These are phyloP conservation scores for Penicillium mononematosum DNA, from an alignment of 495 filamentous ascomycete genomes.

Conservation along the genomic window DNA sequence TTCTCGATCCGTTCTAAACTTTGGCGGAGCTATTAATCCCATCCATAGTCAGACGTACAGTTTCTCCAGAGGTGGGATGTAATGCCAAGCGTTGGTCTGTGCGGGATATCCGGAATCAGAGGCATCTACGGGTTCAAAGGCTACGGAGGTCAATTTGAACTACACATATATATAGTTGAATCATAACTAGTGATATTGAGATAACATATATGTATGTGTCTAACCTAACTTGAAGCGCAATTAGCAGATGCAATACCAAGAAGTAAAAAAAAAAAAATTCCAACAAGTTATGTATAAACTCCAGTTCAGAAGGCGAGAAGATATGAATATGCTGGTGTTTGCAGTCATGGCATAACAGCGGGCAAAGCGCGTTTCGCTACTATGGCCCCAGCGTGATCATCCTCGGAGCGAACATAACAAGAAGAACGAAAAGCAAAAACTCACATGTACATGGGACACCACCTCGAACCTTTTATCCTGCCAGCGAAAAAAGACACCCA, in stretches of 20 bases:
- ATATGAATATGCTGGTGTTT: slow-evolving; percentile 50
- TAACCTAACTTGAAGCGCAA: slow-evolving; percentile 2
- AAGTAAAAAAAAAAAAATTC: slow-evolving; percentile 4
- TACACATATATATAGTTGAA: not conserved
- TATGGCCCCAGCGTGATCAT: slow-evolving; percentile 60
- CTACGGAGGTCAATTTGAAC: not conserved
- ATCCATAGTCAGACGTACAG: slow-evolving; percentile 1
- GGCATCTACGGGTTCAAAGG: not conserved
- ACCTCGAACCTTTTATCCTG: slow-evolving; percentile 12
- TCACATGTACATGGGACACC: slow-evolving; percentile 19
- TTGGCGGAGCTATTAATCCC: not conserved
- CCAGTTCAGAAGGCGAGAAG: slow-evolving; percentile 52
- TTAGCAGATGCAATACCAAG: slow-evolving; percentile 18
- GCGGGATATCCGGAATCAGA: slow-evolving; percentile 18
- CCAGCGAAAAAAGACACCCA: slow-evolving; percentile 19
- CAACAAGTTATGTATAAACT: not conserved
- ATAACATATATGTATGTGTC: slow-evolving; percentile 8
- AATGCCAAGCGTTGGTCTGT: slow-evolving; percentile 47
- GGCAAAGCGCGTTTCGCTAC: slow-evolving; percentile 43
- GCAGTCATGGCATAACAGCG: slow-evolving; percentile 50
- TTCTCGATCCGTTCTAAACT: not conserved
- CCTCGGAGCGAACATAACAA: slow-evolving; percentile 23
- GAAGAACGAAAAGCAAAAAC: slow-evolving; percentile 14
- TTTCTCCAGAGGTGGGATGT: slow-evolving; percentile 25
- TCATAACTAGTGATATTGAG: slow-evolving; percentile 3